Evolutionary conservation across 768 basidiomycete genomes (phyloP), one percentile per base, ranked within the genome.

Genomic region (Lactarius quietus): DNA sequence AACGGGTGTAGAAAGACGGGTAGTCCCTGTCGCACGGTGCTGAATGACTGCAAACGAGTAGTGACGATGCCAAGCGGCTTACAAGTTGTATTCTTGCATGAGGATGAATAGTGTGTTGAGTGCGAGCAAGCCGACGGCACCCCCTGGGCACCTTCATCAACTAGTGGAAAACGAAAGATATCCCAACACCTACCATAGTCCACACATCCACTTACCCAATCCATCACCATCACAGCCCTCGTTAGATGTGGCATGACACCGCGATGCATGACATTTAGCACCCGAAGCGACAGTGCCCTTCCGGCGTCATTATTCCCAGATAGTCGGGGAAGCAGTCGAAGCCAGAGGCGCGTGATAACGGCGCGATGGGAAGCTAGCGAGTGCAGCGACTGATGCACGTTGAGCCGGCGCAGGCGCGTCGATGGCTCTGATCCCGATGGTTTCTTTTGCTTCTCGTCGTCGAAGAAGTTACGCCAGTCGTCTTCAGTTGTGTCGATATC

Each of bases 21-120:
- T 96, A 98, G 72, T 99, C 97, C 12, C 96, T 98, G 72, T 9
- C 17, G 36, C 3, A 64, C 31, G 54, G 62, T 59, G 14, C 14
- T 51, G 61, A 53, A 35, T 14, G 53, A 43, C 29, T 17, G 10
- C 17, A 28, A 12, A 14, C 17, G 57, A 63, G 26, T 57, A 14
- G 31, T 57, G 68, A 29, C 6, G 6, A 36, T 29, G 48, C 28
- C 38, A 3, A 38, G 14, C 15, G 31, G 81, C 92, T 73, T 72
- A 93, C 95, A 99, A 81, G 70, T 97, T 97, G 73, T 97, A 95
- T 59, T 94, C 87, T 64, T 84, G 90, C 77, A 98, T 98, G 66
- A 99, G 80, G 15, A 89, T 84, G 72, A 94, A 98, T 57, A 99
- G 76, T 1, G 92, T 89, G 70, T 98, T 98, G 69, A 99, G 81